Base-by-base conservation (phyloP, 768 basidiomycete genomes). In the Boletus vinaceobasis region DNA sequence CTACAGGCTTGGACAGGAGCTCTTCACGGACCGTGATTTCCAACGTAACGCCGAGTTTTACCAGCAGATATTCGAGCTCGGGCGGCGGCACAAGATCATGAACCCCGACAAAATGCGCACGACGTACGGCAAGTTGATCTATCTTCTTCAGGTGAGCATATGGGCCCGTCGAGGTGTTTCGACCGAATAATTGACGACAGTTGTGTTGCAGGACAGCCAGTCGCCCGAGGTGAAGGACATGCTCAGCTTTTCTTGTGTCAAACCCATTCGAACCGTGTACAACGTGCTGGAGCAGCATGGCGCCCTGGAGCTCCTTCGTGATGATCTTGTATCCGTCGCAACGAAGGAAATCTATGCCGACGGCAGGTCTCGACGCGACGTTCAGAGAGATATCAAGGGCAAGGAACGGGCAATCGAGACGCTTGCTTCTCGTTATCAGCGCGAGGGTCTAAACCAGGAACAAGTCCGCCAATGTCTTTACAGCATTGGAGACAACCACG, bases 81-180 rank as follows among this genome's bases (percentile, higher is more conserved):
- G 91, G 19, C 76, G 90, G 47, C 79, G 90, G 54, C 88, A 92
- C 66, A 93, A 93, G 69, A 93, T 93, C 65, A 91, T 89, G 88
- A 93, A 93, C 62, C 91, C 91, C 0, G 91, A 93, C 65, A 92
- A 92, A 62, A 92, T 93, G 90, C 80, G 91, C 26, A 85, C 87
- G 29, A 93, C 88, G 8, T 93, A 93, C 57, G 91, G 91, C 10
- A 93, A 93, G 65, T 73, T 93, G 55, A 85, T 92, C 33, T 93
- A 92, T 69, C 73, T 93, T 52, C 78, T 92, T 33, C 88, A 91
- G 80, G 88, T 87, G 57, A 60, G 76, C 64, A 42, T 46, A 14
- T n/a, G 31, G 17, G 6, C 36, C 43, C 14, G 15, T 32, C 3
- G 23, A 21, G 7, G 10, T n/a, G 15, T 26, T n/a, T 26, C 2